These are phyloP conservation scores for Pythium brachiatum DNA, from an alignment of 352 stramenopile genomes.

Conservation along the genomic window DNA sequence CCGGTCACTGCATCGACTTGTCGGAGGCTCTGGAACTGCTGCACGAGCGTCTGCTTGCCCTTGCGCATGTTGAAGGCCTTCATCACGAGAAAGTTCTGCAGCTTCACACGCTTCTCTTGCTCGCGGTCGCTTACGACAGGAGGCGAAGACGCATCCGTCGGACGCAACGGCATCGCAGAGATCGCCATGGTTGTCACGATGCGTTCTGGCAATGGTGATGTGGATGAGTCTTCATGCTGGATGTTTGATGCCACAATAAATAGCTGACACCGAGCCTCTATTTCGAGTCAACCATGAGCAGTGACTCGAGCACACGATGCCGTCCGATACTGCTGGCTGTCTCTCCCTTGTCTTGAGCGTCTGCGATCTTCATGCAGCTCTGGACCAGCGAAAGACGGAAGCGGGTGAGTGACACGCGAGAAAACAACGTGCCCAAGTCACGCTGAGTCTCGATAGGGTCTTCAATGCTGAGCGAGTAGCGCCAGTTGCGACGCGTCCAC, in stretches of 20 bases:
- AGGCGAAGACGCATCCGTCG: not conserved
- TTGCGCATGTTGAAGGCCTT: constrained; percentile 81
- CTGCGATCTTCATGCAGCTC: constrained; percentile 8
- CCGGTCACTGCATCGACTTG: constrained; percentile 20
- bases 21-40: constrained; percentile 66
- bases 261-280: not conserved
- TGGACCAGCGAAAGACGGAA: constrained; percentile 50
- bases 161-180: not conserved
- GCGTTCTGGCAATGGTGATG: not conserved
- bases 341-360: not conserved
- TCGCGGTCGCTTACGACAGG: constrained; percentile 12
- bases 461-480: constrained; percentile 58
- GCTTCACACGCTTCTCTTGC: constrained; percentile 45
- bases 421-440: constrained; percentile 71
- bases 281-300: constrained; percentile 10
- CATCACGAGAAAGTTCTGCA: constrained; percentile 79
- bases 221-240: not conserved
- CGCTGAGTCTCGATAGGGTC: constrained; percentile 70
- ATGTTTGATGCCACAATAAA: not conserved
- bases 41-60: constrained; percentile 46
- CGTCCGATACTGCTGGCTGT: not conserved
- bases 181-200: not conserved
- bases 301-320: constrained; percentile 1
- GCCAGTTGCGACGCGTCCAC: constrained; percentile 45
- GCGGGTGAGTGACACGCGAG: constrained; percentile 44